Percentiles rank a stretch among this genome's conserved stretches.
phyloP scores from a whole-genome alignment of 2,329 filamentous ascomycete genomes.

The Chrysoporthe puriensis region DNA sequence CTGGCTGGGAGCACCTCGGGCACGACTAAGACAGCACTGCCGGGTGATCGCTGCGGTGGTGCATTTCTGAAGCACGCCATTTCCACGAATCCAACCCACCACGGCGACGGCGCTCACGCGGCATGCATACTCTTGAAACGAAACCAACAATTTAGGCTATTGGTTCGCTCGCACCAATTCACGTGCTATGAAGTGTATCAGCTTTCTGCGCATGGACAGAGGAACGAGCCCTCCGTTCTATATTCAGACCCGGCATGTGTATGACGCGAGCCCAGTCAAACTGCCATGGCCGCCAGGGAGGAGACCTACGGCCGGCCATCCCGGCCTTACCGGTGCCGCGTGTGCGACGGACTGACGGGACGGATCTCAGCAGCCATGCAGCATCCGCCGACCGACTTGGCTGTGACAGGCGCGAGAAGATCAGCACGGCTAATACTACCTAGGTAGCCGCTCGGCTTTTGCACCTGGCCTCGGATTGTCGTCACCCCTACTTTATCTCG shows the following conservation, averaged over 20 bases:
- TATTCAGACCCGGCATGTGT: conserved; percentile 18
- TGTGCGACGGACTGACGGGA: neutral
- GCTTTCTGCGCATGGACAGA: conserved; percentile 6
- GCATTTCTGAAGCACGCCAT: conserved; percentile 10
- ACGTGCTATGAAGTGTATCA: conserved; percentile 1
- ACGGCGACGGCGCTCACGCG: neutral
- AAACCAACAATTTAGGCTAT: neutral
- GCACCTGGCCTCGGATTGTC: neutral
- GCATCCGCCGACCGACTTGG: neutral
- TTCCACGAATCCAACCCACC: conserved; percentile 3
- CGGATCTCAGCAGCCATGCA: conserved; percentile 4
- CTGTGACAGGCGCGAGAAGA: neutral
- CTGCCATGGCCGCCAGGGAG: neutral
- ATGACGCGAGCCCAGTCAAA: conserved; percentile 21
- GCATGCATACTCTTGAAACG: conserved; percentile 2
- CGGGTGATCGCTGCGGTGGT: conserved; percentile 7
- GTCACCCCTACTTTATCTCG: neutral
- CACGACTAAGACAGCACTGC: conserved; percentile 15
- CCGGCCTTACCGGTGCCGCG: neutral
- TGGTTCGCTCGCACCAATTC: neutral
- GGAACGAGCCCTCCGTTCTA: conserved; percentile 9
- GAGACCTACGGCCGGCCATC: neutral
- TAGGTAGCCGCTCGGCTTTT: neutral
- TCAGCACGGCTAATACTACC: neutral
- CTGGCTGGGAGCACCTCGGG: conserved; percentile 22